phyloP scores from a whole-genome alignment of 306 rosid genomes.

The Dalbergia cochinchinensis region DNA sequence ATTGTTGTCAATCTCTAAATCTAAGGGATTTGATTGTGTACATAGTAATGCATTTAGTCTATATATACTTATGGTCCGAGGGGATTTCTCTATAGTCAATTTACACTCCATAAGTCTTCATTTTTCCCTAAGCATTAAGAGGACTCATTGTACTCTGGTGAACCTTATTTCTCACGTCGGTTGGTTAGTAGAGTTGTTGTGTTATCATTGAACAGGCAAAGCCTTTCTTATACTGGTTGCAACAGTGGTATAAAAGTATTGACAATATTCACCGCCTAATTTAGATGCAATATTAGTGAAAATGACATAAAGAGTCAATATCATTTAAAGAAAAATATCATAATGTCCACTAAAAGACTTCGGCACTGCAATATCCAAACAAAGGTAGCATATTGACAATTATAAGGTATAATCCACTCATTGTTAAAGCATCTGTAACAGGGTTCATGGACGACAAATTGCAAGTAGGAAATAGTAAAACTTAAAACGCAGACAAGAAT shows the following conservation, averaged over 20 bases:
- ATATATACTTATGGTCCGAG: no score
- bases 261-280: constrained; percentile 4
- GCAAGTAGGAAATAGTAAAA: background rate
- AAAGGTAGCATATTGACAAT: background rate
- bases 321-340: constrained; percentile 7
- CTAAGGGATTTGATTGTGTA: no score
- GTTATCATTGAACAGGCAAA: background rate
- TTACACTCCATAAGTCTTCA: no score
- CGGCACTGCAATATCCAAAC: background rate
- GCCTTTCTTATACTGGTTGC: background rate
- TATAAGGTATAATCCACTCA: background rate
- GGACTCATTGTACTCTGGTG: no score
- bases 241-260: background rate
- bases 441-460: constrained; percentile 20
- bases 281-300: background rate
- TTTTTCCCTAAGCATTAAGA: no score
- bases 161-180: no score
- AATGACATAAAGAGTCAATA: background rate
- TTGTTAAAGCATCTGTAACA: constrained; percentile 1
- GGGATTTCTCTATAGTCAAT: no score
- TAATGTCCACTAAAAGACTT: background rate
- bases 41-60: no score
- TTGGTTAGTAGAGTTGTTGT: background rate
- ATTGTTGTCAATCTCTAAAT: no score
- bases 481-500: constrained; percentile 29